Conservation (phyloP, 768 basidiomycete species). For the Mrakia gelida region DNA sequence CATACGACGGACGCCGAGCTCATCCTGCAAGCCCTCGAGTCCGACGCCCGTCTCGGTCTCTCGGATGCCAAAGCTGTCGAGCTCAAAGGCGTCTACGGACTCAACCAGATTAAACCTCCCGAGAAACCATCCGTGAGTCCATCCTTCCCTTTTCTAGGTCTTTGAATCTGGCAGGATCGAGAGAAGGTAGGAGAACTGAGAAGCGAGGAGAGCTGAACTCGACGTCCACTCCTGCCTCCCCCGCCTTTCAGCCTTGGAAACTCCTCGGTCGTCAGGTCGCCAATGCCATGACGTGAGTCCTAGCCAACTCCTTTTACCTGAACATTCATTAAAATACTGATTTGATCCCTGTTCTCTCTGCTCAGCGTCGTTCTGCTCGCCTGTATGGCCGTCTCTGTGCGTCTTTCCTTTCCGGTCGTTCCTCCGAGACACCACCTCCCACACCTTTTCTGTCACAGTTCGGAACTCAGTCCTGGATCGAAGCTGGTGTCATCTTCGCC, state of each 20-base stretch:
- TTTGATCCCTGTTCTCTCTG: neutral
- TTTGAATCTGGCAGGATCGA: conserved; percentile 2
- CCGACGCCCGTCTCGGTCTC: conserved; percentile 39
- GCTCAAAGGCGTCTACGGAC: conserved; percentile 39
- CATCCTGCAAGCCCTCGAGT: conserved; percentile 40
- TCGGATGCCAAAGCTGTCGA: conserved; percentile 37
- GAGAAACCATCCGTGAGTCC: conserved; percentile 34
- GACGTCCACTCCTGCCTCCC: no score
- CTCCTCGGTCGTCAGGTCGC: conserved; percentile 41
- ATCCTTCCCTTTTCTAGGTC: conserved; percentile 27
- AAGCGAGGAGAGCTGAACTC: no score
- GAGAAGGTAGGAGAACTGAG: no score
- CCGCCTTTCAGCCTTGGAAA: conserved; percentile 35
- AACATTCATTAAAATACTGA: neutral
- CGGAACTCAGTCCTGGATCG: conserved; percentile 33
- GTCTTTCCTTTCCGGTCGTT: conserved; percentile 39
- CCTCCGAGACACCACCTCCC: neutral
- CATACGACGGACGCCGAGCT: conserved; percentile 40
- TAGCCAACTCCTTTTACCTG: neutral
- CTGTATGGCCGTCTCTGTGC: conserved; percentile 53
- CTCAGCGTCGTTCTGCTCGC: conserved; percentile 32
- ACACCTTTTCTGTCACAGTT: conserved; percentile 23
- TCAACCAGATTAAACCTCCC: conserved; percentile 44
- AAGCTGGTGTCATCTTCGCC: conserved; percentile 42
- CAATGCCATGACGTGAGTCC: conserved; percentile 47